Evolutionary conservation across 177 flowering plant species (phyloP), one percentile per base, ranked within the genome.

Genomic region (Vitis hybrid): DNA sequence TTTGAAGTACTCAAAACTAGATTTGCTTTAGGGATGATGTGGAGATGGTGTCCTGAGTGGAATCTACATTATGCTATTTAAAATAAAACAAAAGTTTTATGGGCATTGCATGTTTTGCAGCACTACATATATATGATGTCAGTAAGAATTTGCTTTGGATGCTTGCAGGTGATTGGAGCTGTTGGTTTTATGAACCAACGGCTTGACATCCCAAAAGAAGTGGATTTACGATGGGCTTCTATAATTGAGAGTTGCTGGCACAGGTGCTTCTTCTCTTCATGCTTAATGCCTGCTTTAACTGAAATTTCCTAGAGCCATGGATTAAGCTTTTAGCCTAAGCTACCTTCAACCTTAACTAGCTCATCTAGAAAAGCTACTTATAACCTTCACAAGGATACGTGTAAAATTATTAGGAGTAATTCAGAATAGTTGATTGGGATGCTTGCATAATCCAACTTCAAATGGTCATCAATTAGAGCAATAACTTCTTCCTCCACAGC

Each of bases 131-230:
- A 34, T 40, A 40, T 40, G 45, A 60, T 68, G 52, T 72, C 59
- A 76, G 50, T 57, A 51, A 55, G 21, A 58, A 32, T 54, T 68
- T 71, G 10, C 69, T 75, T 62, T 30, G 34, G 51, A 65, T 64
- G 69, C 60, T 68, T 70, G 65, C 85, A 95, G 98, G 97, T 95
- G 73, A 87, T 93, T 78, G 98, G 97, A 71, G 97, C 97, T 52
- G 98, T 93, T 12, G 99, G 99, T 67, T 91, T 95, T 88, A 95
- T 95, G 97, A 84, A 93, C 76, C 92, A 91, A 71, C 86, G 92
- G 68, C 81, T 95, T 8, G 99, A 95, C 66, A 84, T 93, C 56
- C 97, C 99, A 10, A 79, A 84, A 21, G 93, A 90, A 48, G 72
- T 84, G 66, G 97, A 93, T 77, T 90, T 93, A 56, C 88, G 77